phyloP scores from a whole-genome alignment of 2,329 filamentous ascomycete species.

The Septoria petroselini region DNA sequence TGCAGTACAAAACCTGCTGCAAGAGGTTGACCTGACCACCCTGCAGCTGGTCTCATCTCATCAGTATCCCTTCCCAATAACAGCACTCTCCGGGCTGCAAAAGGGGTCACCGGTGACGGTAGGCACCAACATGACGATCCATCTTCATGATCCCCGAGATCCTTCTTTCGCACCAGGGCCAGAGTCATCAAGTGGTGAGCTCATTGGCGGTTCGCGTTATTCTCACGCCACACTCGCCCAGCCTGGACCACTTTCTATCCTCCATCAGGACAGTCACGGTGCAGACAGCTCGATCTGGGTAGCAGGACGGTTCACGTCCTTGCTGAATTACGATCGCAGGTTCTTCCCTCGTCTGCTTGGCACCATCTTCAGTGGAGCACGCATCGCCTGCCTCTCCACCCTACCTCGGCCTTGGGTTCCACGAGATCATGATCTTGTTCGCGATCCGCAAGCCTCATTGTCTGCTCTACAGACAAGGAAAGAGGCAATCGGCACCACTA shows the following conservation, averaged over 20 bases:
- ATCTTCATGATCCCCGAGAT: slow-evolving; percentile 74
- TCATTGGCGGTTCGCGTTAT: slow-evolving; percentile 40
- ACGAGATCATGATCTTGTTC: slow-evolving; percentile 58
- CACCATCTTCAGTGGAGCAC: slow-evolving; percentile 79
- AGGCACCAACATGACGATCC: slow-evolving; percentile 75
- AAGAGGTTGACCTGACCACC: slow-evolving; percentile 77
- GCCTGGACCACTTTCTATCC: slow-evolving; percentile 75
- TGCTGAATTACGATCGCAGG: slow-evolving; percentile 84
- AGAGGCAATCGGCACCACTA: slow-evolving; percentile 55
- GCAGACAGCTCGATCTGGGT: slow-evolving; percentile 74
- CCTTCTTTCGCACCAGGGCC: slow-evolving; percentile 23
- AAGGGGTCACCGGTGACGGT: slow-evolving; percentile 72
- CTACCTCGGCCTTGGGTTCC: slow-evolving; percentile 67
- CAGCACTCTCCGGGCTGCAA: slow-evolving; percentile 69
- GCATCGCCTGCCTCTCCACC: slow-evolving; percentile 69
- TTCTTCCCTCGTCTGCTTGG: slow-evolving; percentile 74
- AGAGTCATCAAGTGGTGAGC: slow-evolving; percentile 20
- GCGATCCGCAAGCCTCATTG: slow-evolving; percentile 48
- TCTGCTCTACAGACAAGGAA: slow-evolving; percentile 57
- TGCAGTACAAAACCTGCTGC: slow-evolving; percentile 70
- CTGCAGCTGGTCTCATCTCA: slow-evolving; percentile 66
- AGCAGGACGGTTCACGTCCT: slow-evolving; percentile 81
- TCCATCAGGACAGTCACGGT: slow-evolving; percentile 65
- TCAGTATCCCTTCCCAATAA: slow-evolving; percentile 77
- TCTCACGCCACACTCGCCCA: slow-evolving; percentile 71